Evolutionary conservation across 352 stramenopile genomes (phyloP), one percentile per base, ranked within the genome.

Genomic region (Pythium phragmiticola): DNA sequence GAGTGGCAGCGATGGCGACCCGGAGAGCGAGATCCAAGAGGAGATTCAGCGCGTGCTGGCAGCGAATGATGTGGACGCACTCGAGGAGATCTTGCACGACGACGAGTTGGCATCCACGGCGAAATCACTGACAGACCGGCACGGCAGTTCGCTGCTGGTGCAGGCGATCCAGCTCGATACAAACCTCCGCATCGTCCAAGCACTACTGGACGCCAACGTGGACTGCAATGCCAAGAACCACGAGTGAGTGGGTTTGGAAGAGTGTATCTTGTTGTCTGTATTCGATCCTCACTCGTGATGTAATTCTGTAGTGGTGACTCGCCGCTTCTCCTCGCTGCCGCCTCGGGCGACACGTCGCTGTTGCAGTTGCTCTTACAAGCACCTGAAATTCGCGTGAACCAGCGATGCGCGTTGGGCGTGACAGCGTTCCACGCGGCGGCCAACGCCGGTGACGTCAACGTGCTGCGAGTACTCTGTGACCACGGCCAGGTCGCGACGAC

Each of bases 341-440:
- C 82, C 17, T 85, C 80, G 4, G 78, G 82, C 8, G 80, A 87
- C 23, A 14, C 62, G 23, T 46, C 64, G 14, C 66, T 76, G 9
- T 36, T 84, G 2, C 53, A 39, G 0, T 8, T 83, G 3, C 54
- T 87, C 0, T 42, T 84, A 0, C 37, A 66, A 6, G 50, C 17
- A 7, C 61, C 68, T 0, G 49, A 14, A 2, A 74, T 88, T 23
- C 58, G 75, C 39, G 64, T 87, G 3, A 76, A 90, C 53, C 67
- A 81, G 57, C 53, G 62, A 3, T 86, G 75, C 21, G 62, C 66
- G 47, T 57, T 84, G 16, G 82, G 80, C 13, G 75, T 73, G 7
- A 86, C 78, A 19, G 77, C 77, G 4, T 74, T 92, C 45, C 80
- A 87, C 48, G 80, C 70, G 17, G 82, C 82, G 0, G 77, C 80